These are phyloP conservation scores for Ambispora gerdemannii DNA, from an alignment of 192 early-diverging fungal genomes.

Conservation along the genomic window DNA sequence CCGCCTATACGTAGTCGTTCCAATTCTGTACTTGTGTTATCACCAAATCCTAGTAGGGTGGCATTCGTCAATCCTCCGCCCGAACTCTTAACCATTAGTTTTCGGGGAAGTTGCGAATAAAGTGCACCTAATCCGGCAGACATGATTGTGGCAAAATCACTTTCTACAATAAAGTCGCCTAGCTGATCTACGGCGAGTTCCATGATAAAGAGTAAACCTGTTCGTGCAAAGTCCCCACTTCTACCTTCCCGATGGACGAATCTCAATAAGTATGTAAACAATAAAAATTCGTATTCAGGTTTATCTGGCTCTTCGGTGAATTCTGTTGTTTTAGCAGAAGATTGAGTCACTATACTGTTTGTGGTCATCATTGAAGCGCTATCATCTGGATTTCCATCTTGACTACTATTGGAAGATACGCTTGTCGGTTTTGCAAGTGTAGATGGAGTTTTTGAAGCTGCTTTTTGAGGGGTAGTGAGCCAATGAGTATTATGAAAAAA, in stretches of 20 bases:
- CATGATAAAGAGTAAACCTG: slow-evolving; percentile 80
- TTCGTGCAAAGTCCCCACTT: slow-evolving; percentile 81
- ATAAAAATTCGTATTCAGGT: slow-evolving; percentile 72
- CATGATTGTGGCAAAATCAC: slow-evolving; percentile 81
- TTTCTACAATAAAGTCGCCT: slow-evolving; percentile 74
- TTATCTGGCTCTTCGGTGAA: slow-evolving; percentile 43
- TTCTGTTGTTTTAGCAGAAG: slow-evolving; percentile 46
- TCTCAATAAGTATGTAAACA: slow-evolving; percentile 85
- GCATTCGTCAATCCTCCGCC: slow-evolving; percentile 41
- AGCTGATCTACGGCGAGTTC: slow-evolving; percentile 75
- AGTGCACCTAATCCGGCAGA: slow-evolving; percentile 83
- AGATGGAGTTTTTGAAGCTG: slow-evolving; percentile 23
- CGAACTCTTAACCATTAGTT: slow-evolving; percentile 57
- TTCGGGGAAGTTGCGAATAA: slow-evolving; percentile 85
- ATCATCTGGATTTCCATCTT: slow-evolving; percentile 27
- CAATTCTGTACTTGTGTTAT: slow-evolving; percentile 32
- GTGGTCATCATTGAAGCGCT: slow-evolving; percentile 4
- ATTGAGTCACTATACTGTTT: slow-evolving; percentile 28
- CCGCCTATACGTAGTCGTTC: slow-evolving; percentile 37
- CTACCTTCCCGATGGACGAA: slow-evolving; percentile 90
- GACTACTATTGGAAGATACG: slow-evolving; percentile 19
- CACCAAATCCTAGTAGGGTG: slow-evolving; percentile 35
- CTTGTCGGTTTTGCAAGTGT: slow-evolving; percentile 3
- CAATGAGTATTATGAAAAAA: slow-evolving; percentile 71
- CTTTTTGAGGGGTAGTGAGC: slow-evolving; percentile 55